Percentiles rank a stretch among this genome's conserved stretches.
phyloP scores from a whole-genome alignment of 2,329 filamentous ascomycete species.

The Pezicula rhizophila region DNA sequence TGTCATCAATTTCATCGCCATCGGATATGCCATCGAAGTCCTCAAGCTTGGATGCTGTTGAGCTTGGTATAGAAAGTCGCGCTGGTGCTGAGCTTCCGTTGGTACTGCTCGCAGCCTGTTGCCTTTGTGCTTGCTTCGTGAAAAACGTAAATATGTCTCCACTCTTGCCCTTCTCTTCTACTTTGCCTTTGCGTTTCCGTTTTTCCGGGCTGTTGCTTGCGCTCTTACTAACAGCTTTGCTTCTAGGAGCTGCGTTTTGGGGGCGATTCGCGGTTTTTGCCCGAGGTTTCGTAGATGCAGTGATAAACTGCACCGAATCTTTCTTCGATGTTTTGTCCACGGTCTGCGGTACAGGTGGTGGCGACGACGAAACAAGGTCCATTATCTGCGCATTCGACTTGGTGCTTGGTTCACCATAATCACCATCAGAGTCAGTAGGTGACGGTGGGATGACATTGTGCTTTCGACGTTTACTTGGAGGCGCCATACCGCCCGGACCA shows the following conservation, averaged over 20 bases:
- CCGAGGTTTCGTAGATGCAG: conserved; percentile 18
- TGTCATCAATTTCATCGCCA: conserved; percentile 41
- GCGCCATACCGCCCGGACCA: conserved; percentile 20
- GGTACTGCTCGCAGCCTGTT: conserved; percentile 15
- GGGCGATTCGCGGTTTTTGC: conserved; percentile 22
- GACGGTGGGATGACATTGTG: conserved; percentile 41
- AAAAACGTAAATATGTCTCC: conserved; percentile 55
- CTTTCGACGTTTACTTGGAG: conserved; percentile 40
- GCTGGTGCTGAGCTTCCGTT: conserved; percentile 13
- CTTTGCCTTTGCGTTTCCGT: conserved; percentile 31
- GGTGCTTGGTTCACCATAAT: conserved; percentile 35
- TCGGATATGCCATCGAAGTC: conserved; percentile 45
- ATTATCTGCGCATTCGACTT: conserved; percentile 13
- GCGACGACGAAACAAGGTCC: conserved; percentile 18
- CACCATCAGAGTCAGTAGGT: conserved; percentile 39
- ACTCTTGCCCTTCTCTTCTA: conserved; percentile 45
- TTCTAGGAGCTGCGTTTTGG: conserved; percentile 21
- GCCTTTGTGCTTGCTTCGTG: conserved; percentile 52
- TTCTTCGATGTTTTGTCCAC: conserved; percentile 4
- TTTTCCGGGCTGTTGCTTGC: conserved; percentile 41
- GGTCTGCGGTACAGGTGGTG: conserved; percentile 6
- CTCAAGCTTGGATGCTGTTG: conserved; percentile 38
- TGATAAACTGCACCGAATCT: conserved; percentile 20
- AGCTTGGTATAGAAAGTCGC: conserved; percentile 38
- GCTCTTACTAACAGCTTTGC: conserved; percentile 22